Conservation (phyloP, 2,329 filamentous ascomycete genomes). For the Colletotrichum truncatum region DNA sequence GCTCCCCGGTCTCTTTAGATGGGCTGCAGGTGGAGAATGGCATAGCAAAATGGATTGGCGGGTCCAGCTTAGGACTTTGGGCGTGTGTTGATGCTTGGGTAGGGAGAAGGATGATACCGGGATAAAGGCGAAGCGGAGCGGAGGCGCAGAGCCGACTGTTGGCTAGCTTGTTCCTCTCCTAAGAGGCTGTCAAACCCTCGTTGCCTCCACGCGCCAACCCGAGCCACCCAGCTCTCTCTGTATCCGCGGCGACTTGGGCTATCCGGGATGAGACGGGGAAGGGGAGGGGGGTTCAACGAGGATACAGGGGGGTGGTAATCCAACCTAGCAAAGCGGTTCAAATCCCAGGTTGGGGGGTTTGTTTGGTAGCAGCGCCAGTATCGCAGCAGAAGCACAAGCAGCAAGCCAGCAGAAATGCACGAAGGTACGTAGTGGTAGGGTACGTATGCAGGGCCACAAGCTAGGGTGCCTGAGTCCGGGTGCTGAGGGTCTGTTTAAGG, state of each 20-base stretch:
- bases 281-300: constrained; percentile 9
- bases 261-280: constrained; percentile 21
- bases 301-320: constrained; percentile 5
- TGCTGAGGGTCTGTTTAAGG: background rate
- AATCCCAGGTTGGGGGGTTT: constrained; percentile 17
- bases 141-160: constrained; percentile 31
- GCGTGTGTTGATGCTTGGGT: constrained; percentile 31
- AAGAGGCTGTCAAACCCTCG: constrained; percentile 28
- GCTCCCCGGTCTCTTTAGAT: constrained; percentile 1
- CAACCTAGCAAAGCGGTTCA: constrained; percentile 7
- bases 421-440: background rate
- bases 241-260: constrained; percentile 24
- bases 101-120: constrained; percentile 31
- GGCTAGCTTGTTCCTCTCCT: constrained; percentile 26
- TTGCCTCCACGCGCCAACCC: constrained; percentile 22
- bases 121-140: constrained; percentile 32
- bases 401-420: background rate
- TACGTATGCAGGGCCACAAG: background rate
- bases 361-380: background rate
- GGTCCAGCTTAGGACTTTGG: constrained; percentile 29
- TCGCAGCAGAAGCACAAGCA: background rate
- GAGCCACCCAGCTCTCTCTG: constrained; percentile 23
- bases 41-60: constrained; percentile 18
- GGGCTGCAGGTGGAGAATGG: constrained; percentile 16
- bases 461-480: constrained; percentile 4